Percentiles rank a stretch among this genome's conserved stretches.
Conservation (phyloP, 2,329 filamentous ascomycete species). For the Falciphora oryzae region DNA sequence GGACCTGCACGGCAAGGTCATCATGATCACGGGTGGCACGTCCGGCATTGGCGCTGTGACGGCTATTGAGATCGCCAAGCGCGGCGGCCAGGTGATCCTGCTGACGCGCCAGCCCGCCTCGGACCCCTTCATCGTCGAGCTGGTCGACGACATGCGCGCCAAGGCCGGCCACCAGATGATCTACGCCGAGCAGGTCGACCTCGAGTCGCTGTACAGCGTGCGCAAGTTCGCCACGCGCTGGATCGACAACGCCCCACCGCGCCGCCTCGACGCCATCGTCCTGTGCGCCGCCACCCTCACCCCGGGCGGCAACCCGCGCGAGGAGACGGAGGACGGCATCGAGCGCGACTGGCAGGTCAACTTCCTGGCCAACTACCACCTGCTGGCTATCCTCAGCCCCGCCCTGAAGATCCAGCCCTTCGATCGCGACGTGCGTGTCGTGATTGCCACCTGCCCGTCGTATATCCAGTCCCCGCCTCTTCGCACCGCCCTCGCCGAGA, state of each 20-base stretch:
- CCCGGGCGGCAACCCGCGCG: slow-evolving; percentile 55
- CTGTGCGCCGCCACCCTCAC: slow-evolving; percentile 78
- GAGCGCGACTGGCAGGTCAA: slow-evolving; percentile 93
- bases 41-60: slow-evolving; percentile 82
- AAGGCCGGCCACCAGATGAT: slow-evolving; percentile 78
- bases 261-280: slow-evolving; percentile 84
- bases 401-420: slow-evolving; percentile 87
- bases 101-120: slow-evolving; percentile 75
- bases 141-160: slow-evolving; percentile 79
- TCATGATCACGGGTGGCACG: slow-evolving; percentile 91
- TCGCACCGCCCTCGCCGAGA: slow-evolving; percentile 38
- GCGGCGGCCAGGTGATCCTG: slow-evolving; percentile 86
- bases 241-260: slow-evolving; percentile 90
- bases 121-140: slow-evolving; percentile 87
- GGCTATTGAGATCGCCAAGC: slow-evolving; percentile 65
- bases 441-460: slow-evolving; percentile 80
- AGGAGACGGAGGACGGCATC: slow-evolving; percentile 67
- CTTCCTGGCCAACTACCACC: slow-evolving; percentile 91
- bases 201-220: slow-evolving; percentile 82
- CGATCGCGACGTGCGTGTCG: slow-evolving; percentile 84
- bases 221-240: slow-evolving; percentile 93
- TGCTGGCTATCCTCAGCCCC: slow-evolving; percentile 85
- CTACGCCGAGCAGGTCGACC: slow-evolving; percentile 91
- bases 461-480: slow-evolving; percentile 75
- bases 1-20: slow-evolving; percentile 86